Base-by-base conservation (phyloP, 108 stramenopile species). In the Pelagomonas calceolata region DNA sequence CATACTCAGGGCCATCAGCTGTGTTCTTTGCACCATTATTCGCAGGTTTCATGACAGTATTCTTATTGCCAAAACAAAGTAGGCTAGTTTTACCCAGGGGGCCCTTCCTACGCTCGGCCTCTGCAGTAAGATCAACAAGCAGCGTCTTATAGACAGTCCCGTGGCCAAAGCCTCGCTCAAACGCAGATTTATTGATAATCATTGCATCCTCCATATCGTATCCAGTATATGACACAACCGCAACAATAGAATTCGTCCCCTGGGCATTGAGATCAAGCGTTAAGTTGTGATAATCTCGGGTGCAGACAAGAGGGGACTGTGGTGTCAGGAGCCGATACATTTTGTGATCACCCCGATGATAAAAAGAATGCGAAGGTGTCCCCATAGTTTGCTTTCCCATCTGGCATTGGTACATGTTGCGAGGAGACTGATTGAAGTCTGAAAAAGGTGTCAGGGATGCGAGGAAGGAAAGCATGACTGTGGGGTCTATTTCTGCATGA, bases 311-410 rank as follows among this genome's bases (percentile, higher is more conserved):
- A 15, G 98, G 95, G 5, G 94, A 94, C 74, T 99, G 96, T 7
- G 94, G 93, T 46, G 82, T 95, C 76, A 91, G 89, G 10, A 98
- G 84, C 65, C 88, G 86, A 77, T 95, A 98, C 64, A 98, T 66
- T 75, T 99, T 99, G 82, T 94, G 97, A 78, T 99, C 98, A 29
- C 93, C 78, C 66, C 96, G 83, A 64, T 90, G 91, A 4, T 90
- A 89, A 39, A 93, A 68, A 37, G 93, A 92, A 75, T 96, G 95
- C 31, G 87, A 86, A 16, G 98, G 95, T 18, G 97, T 96, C 32
- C 98, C 98, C 97, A 99, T 97, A 12, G 98, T 99, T 75, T 99
- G 98, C 80, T 99, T 99, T 29, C 94, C 98, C 98, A 99, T 99
- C 83, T 99, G 98, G 78, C 98, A 99, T 84, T 97, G 98, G 79